Evolutionary conservation across 768 basidiomycete genomes (phyloP), one percentile per base, ranked within the genome.

Genomic region (Tephrocybe sp.): DNA sequence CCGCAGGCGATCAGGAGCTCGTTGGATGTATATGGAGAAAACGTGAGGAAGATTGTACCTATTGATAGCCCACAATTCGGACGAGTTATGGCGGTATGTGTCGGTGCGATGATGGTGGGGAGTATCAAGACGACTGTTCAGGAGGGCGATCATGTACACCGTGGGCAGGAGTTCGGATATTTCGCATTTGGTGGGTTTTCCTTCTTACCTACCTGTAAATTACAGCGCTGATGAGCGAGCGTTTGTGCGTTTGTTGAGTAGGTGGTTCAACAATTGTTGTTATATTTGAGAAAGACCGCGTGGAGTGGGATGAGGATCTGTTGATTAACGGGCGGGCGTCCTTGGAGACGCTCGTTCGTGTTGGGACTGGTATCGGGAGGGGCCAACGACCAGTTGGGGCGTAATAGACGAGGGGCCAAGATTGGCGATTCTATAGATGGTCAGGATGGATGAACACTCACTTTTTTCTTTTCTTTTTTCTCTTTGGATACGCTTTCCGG

Each of bases 71-170:
- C 87, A 0, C 82, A 87, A 40, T 98, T 97, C 63, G 96, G 96
- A 2, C 78, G 84, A 0, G 93, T 98, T 17, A 92, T 96, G 84
- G 86, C 84, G 1, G 92, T 96, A 1, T 93, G 92, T 58, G 75
- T 95, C 7, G 93, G 93, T 19, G 92, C 92, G 6, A 95, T 95
- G 92, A 92, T 93, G 90, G 95, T 90, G 11, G 93, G 90, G 9
- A 91, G 85, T 53, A 98, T 98, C 64, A 67, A 83, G 60, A 89
- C 87, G 4, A 93, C 92, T 0, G 87, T 93, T n/a, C 60, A 85
- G 41, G 91, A 95, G 60, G 94, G 94, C 1, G 80, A 96, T 17
- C 58, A 72, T 0, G 84, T 98, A 54, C 77, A 77, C 60, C 82
- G 91, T 11, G 94, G 94, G 2, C 81, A 98, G 54, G 96, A 98